phyloP scores from a whole-genome alignment of 768 basidiomycete species.

The Lentinula guzmanii region DNA sequence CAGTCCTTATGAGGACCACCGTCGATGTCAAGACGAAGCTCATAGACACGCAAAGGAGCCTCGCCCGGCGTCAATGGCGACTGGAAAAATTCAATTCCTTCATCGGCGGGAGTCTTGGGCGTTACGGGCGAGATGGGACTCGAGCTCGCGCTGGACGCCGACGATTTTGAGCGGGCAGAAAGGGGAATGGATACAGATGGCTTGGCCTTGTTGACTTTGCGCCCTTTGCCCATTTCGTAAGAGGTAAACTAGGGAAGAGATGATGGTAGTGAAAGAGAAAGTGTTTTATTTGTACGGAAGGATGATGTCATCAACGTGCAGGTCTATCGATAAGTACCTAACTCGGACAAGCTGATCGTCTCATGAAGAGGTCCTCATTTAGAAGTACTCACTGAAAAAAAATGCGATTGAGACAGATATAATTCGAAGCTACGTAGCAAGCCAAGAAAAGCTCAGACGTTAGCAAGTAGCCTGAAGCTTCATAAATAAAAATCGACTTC shows the following conservation, averaged over 20 bases:
- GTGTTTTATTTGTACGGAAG: not conserved
- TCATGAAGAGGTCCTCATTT: too few relatives aligned
- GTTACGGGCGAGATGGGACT: slow-evolving; percentile 17
- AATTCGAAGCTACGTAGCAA: too few relatives aligned
- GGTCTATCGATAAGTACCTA: too few relatives aligned
- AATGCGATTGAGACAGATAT: too few relatives aligned
- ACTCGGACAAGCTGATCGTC: too few relatives aligned
- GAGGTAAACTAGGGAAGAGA: not conserved
- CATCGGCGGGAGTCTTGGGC: slow-evolving; percentile 64
- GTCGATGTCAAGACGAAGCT: slow-evolving; percentile 81
- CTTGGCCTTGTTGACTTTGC: slow-evolving; percentile 3
- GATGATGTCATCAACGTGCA: not conserved
- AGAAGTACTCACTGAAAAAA: too few relatives aligned
- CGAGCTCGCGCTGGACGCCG: not conserved
- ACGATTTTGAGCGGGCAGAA: not conserved
- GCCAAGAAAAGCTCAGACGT: not conserved
- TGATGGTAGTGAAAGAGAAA: slow-evolving; percentile 2
- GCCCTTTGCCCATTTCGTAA: slow-evolving; percentile 4
- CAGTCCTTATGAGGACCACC: slow-evolving; percentile 85
- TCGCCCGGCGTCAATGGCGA: slow-evolving; percentile 37
- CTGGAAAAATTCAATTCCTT: slow-evolving; percentile 62
- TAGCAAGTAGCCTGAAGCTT: too few relatives aligned
- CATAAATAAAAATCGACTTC: not conserved
- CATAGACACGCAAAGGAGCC: slow-evolving; percentile 73
- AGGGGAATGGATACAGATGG: slow-evolving; percentile 4